Conservation (phyloP, 192 early-diverging fungal genomes). For the Coemansia sp. region DNA sequence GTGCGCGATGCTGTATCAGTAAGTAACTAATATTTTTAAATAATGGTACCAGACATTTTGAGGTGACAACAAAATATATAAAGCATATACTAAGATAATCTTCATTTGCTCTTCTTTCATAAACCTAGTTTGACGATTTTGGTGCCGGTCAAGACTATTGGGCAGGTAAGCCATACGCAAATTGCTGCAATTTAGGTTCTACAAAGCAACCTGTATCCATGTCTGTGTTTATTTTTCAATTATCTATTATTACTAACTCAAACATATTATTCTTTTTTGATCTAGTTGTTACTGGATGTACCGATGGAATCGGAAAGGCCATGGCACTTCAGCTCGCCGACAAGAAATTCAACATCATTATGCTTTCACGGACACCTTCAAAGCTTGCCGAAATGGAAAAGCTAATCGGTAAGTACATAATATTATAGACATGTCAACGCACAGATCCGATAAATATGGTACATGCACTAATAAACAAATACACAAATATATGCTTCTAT, state of each 20-base stretch:
- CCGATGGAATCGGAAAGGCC: constrained; percentile 91
- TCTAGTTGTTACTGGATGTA: constrained; percentile 90
- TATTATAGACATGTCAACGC: too few species aligned
- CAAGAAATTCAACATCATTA: constrained; percentile 73
- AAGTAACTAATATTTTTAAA: constrained; percentile 5
- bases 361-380: constrained; percentile 69
- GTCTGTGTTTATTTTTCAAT: not conserved
- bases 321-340: constrained; percentile 85
- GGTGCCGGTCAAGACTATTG: constrained; percentile 36
- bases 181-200: not conserved
- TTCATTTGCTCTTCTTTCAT: not conserved
- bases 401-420: constrained; percentile 53
- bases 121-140: constrained; percentile 33
- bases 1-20: constrained; percentile 25
- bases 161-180: constrained; percentile 43
- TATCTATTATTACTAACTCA: not conserved
- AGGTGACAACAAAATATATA: not conserved
- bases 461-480: too few species aligned
- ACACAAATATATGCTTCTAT: not conserved
- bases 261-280: constrained; percentile 2
- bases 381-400: constrained; percentile 67
- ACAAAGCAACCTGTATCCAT: not conserved
- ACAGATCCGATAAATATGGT: too few species aligned
- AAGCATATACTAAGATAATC: not conserved
- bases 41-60: not conserved